Evolutionary conservation across 768 basidiomycete species (phyloP).

Genomic region (Termitomyces sp.): DNA sequence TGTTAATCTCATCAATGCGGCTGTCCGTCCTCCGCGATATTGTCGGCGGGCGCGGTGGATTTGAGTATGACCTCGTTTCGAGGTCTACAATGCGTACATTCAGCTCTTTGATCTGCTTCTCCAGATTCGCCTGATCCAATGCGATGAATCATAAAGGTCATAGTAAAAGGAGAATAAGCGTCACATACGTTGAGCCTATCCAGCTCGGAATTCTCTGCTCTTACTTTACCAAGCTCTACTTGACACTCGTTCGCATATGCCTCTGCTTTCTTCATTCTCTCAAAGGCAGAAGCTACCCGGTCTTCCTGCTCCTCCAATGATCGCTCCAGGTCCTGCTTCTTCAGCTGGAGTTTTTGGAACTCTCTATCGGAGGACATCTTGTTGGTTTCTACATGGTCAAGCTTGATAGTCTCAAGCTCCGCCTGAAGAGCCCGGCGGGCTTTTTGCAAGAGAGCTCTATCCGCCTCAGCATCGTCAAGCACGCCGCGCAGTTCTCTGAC

Average conservation of each 20-base stretch:
- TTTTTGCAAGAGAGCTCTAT: slow-evolving; percentile 72
- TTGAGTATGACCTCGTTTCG: slow-evolving; percentile 71
- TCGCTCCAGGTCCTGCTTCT: slow-evolving; percentile 79
- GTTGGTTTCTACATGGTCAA: slow-evolving; percentile 65
- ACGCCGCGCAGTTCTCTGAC: slow-evolving; percentile 78
- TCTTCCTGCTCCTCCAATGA: slow-evolving; percentile 77
- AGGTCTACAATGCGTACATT: slow-evolving; percentile 80
- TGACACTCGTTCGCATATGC: slow-evolving; percentile 70
- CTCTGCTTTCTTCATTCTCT: slow-evolving; percentile 81
- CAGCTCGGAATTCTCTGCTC: slow-evolving; percentile 78
- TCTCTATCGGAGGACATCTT: slow-evolving; percentile 70
- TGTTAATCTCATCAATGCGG: slow-evolving; percentile 69
- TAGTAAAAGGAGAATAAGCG: not conserved
- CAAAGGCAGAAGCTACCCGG: slow-evolving; percentile 62
- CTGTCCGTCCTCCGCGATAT: slow-evolving; percentile 58
- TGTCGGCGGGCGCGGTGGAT: slow-evolving; percentile 50
- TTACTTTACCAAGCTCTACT: slow-evolving; percentile 65
- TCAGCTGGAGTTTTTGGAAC: slow-evolving; percentile 67
- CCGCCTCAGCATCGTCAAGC: slow-evolving; percentile 82
- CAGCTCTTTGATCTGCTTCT: slow-evolving; percentile 82
- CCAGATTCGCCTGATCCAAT: slow-evolving; percentile 58
- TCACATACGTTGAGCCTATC: slow-evolving; percentile 67
- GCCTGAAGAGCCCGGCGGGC: slow-evolving; percentile 77
- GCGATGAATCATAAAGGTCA: not conserved
- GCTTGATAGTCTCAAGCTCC: slow-evolving; percentile 75